phyloP scores from a whole-genome alignment of 805 yeast species.

The Cyberlindnera euphorbiiphila region DNA sequence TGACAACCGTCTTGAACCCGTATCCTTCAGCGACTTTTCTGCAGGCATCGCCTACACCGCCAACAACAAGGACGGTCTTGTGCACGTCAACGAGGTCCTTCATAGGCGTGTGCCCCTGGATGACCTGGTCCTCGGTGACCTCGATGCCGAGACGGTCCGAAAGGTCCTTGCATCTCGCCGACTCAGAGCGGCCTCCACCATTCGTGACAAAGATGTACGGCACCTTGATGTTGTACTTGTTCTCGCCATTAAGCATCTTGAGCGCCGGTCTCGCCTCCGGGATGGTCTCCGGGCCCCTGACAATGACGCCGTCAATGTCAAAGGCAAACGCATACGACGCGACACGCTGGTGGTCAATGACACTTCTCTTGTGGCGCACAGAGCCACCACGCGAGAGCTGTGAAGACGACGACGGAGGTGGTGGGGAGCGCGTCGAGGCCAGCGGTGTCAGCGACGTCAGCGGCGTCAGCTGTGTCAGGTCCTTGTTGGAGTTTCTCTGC shows the following conservation, averaged over 20 bases:
- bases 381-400: constrained; percentile 26
- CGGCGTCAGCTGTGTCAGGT: constrained; percentile 27
- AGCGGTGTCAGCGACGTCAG: constrained; percentile 18
- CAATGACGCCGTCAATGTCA: constrained; percentile 89
- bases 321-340: constrained; percentile 88
- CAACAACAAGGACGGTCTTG: constrained; percentile 78
- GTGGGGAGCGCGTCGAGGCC: constrained; percentile 14
- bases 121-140: constrained; percentile 73
- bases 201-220: constrained; percentile 86
- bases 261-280: constrained; percentile 78
- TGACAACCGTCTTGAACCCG: constrained; percentile 79
- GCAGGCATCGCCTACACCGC: constrained; percentile 84
- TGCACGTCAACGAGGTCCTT: constrained; percentile 66
- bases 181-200: constrained; percentile 88
- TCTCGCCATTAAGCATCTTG: constrained; percentile 68
- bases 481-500: constrained; percentile 27
- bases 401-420: no score
- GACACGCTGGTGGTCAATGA: constrained; percentile 66
- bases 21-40: constrained; percentile 78
- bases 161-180: constrained; percentile 67
- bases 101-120: constrained; percentile 95
- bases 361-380: constrained; percentile 40
- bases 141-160: constrained; percentile 54
- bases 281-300: constrained; percentile 79
- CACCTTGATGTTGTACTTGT: constrained; percentile 69